Percentiles rank a stretch among this genome's conserved stretches.
Conservation (phyloP, 2,329 filamentous ascomycete species). For the Pseudocercospora vitis region DNA sequence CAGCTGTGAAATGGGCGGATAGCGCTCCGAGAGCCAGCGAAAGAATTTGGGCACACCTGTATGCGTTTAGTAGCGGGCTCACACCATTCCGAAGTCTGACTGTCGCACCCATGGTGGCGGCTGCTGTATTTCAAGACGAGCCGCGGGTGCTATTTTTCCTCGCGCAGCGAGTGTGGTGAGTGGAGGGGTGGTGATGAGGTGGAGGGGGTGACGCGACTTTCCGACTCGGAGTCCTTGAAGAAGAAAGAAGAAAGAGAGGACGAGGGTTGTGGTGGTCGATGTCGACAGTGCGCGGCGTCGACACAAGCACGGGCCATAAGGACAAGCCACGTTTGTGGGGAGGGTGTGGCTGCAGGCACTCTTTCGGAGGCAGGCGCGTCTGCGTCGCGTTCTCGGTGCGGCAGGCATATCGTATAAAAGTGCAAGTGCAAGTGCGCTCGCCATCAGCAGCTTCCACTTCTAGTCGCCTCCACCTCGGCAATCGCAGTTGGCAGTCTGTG, state of each 20-base stretch:
- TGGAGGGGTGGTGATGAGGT: conserved; percentile 10
- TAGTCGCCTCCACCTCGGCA: background rate
- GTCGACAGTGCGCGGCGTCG: background rate
- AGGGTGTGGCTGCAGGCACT: background rate
- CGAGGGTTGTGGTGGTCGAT: background rate
- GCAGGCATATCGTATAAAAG: too few species aligned
- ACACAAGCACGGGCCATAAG: background rate
- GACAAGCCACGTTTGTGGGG: background rate
- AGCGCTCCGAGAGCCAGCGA: conserved; percentile 98
- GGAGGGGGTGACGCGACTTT: conserved; percentile 19
- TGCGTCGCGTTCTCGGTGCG: background rate
- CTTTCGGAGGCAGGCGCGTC: background rate
- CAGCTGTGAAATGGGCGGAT: conserved; percentile 95
- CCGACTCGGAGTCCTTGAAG: conserved; percentile 42
- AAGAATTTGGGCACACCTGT: conserved; percentile 89
- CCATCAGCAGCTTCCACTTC: background rate
- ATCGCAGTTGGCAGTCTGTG: background rate
- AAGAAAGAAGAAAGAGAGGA: conserved; percentile 31
- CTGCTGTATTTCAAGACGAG: conserved; percentile 35
- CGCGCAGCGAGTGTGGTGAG: conserved; percentile 12
- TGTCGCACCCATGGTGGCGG: conserved; percentile 38
- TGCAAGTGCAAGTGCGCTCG: too few species aligned
- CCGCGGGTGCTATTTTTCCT: conserved; percentile 16
- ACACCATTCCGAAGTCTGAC: background rate
- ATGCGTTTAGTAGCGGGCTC: conserved; percentile 39